Evolutionary conservation across 768 basidiomycete genomes (phyloP).

Genomic region (Psilocybe tampanensis): DNA sequence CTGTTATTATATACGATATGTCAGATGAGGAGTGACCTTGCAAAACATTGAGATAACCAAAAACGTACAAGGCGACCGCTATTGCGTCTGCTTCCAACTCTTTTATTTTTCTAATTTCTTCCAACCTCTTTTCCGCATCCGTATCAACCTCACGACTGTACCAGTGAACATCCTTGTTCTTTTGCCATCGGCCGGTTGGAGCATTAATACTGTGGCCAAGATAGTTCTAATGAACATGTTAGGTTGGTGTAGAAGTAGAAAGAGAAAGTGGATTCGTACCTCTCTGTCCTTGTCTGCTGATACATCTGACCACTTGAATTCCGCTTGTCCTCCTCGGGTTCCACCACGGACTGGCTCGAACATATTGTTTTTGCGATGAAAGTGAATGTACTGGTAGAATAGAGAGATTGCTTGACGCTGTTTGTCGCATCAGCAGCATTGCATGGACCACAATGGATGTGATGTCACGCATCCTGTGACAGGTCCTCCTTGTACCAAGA

Average conservation of each 20-base stretch:
- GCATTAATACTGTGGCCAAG: conserved; percentile 95
- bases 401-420: neutral
- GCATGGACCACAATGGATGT: neutral
- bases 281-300: conserved; percentile 93
- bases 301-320: conserved; percentile 91
- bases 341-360: conserved; percentile 87
- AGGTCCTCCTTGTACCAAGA: conserved; percentile 15
- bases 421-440: neutral
- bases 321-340: conserved; percentile 89
- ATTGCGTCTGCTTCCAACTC: conserved; percentile 90
- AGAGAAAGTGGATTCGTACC: conserved; percentile 43
- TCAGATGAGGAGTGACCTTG: neutral
- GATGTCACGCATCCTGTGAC: conserved; percentile 16
- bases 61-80: conserved; percentile 69
- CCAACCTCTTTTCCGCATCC: conserved; percentile 50
- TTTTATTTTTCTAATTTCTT: conserved; percentile 83
- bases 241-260: conserved; percentile 11
- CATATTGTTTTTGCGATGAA: conserved; percentile 41
- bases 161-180: conserved; percentile 97
- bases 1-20: conserved; percentile 40
- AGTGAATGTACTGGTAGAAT: neutral
- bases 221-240: conserved; percentile 67
- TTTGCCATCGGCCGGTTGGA: conserved; percentile 95
- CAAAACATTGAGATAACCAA: neutral
- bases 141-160: conserved; percentile 69